Evolutionary conservation across 805 yeast genomes (phyloP).

Genomic region (Saturnispora quitensis): DNA sequence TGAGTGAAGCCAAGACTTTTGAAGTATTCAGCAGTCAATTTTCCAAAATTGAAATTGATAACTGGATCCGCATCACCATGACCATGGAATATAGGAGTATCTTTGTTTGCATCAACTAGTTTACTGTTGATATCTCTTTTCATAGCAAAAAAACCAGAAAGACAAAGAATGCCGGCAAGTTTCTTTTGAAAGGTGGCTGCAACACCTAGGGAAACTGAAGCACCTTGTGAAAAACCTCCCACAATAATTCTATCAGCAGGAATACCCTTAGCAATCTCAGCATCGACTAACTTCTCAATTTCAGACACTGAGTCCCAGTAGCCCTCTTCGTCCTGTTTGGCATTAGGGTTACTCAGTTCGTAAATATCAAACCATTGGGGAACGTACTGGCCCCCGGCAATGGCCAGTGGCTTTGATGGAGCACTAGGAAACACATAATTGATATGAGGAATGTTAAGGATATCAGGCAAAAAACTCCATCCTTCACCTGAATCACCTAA

Average conservation of each 20-base stretch:
- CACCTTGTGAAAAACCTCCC: conserved; percentile 97
- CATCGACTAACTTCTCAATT: conserved; percentile 39
- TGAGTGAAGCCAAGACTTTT: conserved; percentile 35
- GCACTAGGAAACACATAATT: conserved; percentile 90
- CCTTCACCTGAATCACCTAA: conserved; percentile 88
- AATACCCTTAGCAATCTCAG: conserved; percentile 46
- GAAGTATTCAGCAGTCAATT: conserved; percentile 36
- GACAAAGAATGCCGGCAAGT: conserved; percentile 67
- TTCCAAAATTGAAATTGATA: conserved; percentile 35
- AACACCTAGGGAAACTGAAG: conserved; percentile 63
- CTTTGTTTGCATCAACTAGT: conserved; percentile 34
- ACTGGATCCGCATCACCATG: conserved; percentile 79
- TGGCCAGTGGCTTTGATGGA: conserved; percentile 60
- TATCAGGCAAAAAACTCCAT: conserved; percentile 74
- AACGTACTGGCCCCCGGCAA: conserved; percentile 55
- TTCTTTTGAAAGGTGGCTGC: conserved; percentile 45
- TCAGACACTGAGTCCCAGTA: conserved; percentile 40
- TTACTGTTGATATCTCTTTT: conserved; percentile 19
- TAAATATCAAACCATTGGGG: conserved; percentile 85
- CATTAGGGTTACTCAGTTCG: conserved; percentile 41
- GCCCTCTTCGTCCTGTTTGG: conserved; percentile 45
- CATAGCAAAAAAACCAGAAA: conserved; percentile 66
- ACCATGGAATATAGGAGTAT: conserved; percentile 77
- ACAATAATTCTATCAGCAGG: conserved; percentile 63
- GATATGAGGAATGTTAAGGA: conserved; percentile 45